Evolutionary conservation across 2,329 filamentous ascomycete species (phyloP).

Genomic region (Metarhizium brunneum): DNA sequence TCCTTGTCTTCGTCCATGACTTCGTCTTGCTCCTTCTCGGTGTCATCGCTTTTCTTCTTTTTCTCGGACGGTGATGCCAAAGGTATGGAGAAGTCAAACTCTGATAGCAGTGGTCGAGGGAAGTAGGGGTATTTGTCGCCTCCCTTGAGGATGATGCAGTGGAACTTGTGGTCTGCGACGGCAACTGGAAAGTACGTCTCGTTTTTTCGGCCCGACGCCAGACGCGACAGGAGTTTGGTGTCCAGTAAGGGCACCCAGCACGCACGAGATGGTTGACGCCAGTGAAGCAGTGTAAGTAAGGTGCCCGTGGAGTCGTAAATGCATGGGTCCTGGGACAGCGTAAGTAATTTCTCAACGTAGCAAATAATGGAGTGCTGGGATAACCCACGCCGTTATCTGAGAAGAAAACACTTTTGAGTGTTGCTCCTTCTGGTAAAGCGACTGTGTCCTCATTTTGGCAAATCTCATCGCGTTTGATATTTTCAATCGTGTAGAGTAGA

Average conservation of each 20-base stretch:
- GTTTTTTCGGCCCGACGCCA: slow-evolving; percentile 75
- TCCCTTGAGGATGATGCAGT: slow-evolving; percentile 98
- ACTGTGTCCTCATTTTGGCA: slow-evolving; percentile 91
- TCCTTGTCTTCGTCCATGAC: slow-evolving; percentile 25
- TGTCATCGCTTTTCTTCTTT: slow-evolving; percentile 23
- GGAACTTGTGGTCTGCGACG: slow-evolving; percentile 83
- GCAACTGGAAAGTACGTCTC: slow-evolving; percentile 95
- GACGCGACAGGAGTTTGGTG: slow-evolving; percentile 71
- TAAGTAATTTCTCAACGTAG: background rate
- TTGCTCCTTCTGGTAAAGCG: slow-evolving; percentile 65
- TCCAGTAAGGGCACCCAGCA: slow-evolving; percentile 90
- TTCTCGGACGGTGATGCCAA: slow-evolving; percentile 45
- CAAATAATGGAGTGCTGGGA: background rate
- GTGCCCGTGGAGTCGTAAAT: slow-evolving; percentile 93
- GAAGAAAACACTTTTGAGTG: slow-evolving; percentile 79
- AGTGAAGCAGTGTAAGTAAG: slow-evolving; percentile 79
- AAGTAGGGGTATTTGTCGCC: slow-evolving; percentile 90
- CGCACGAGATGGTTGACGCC: slow-evolving; percentile 77
- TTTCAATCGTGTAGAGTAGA: slow-evolving; percentile 85
- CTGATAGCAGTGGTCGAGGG: slow-evolving; percentile 77
- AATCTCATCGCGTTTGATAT: slow-evolving; percentile 87
- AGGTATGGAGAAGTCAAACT: slow-evolving; percentile 88
- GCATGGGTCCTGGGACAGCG: slow-evolving; percentile 63
- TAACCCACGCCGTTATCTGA: slow-evolving; percentile 67
- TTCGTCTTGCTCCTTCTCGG: slow-evolving; percentile 26